These are phyloP conservation scores for Beauveria pseudobassiana DNA, from an alignment of 2,329 filamentous ascomycete genomes.

Conservation along the genomic window DNA sequence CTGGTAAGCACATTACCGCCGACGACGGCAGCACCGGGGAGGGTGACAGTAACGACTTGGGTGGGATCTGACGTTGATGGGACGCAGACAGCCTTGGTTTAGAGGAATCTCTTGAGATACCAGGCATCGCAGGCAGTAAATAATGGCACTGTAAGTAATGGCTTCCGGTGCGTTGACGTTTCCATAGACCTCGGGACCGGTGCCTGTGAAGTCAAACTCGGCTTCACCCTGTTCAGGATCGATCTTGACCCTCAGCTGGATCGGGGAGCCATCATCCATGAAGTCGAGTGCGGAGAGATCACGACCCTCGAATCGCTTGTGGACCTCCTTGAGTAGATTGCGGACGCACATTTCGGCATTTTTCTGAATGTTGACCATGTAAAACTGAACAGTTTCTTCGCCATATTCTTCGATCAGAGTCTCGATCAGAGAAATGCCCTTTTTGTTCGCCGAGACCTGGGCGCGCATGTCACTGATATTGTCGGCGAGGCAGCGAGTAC, in stretches of 20 bases:
- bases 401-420: conserved; percentile 71
- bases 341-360: conserved; percentile 72
- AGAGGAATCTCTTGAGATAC: conserved; percentile 76
- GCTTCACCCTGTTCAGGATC: conserved; percentile 69
- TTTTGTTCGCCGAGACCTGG: conserved; percentile 77
- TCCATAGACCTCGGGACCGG: conserved; percentile 70
- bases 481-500: conserved; percentile 69
- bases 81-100: conserved; percentile 74
- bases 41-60: conserved; percentile 65
- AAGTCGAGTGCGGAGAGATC: conserved; percentile 66
- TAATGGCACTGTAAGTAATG: conserved; percentile 79
- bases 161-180: conserved; percentile 78
- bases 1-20: conserved; percentile 64
- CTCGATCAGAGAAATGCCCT: conserved; percentile 75
- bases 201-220: conserved; percentile 73
- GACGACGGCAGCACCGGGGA: conserved; percentile 71
- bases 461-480: conserved; percentile 80
- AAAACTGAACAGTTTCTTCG: conserved; percentile 70
- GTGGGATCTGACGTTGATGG: conserved; percentile 67
- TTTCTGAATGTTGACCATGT: conserved; percentile 74
- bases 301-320: conserved; percentile 61
- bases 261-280: conserved; percentile 80
- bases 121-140: conserved; percentile 74
- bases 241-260: conserved; percentile 66
- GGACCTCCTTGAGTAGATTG: conserved; percentile 62